Evolutionary conservation across 2,329 filamentous ascomycete genomes (phyloP).

Genomic region (Colletotrichum acutatum): DNA sequence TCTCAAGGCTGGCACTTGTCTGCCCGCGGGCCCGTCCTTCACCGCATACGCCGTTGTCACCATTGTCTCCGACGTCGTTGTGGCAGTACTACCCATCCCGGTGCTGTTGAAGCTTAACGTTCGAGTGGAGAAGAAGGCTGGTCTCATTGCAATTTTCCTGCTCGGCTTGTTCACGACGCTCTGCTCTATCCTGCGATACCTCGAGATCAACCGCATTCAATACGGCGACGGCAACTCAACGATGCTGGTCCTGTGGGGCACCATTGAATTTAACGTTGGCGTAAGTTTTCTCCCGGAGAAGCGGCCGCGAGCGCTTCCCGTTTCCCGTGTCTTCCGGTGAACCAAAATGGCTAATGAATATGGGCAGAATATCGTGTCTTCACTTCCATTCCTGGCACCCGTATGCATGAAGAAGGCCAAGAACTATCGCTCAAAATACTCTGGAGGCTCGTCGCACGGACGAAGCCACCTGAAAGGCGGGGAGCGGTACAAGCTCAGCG

Average conservation of each 20-base stretch:
- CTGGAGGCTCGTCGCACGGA: slow-evolving; percentile 41
- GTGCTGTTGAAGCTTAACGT: slow-evolving; percentile 61
- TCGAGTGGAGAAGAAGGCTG: slow-evolving; percentile 58
- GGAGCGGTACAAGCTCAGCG: slow-evolving; percentile 52
- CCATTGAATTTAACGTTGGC: slow-evolving; percentile 67
- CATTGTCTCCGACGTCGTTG: slow-evolving; percentile 61
- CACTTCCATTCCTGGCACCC: slow-evolving; percentile 57
- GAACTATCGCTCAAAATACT: slow-evolving; percentile 53
- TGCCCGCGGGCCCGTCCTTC: slow-evolving; percentile 59
- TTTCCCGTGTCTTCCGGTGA: not conserved
- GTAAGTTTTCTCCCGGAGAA: slow-evolving; percentile 47
- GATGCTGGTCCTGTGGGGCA: slow-evolving; percentile 66
- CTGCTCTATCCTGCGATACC: slow-evolving; percentile 63
- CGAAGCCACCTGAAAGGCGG: slow-evolving; percentile 40
- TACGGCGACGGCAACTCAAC: slow-evolving; percentile 64
- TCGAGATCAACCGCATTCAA: slow-evolving; percentile 61
- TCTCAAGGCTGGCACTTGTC: slow-evolving; percentile 51
- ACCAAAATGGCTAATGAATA: not conserved
- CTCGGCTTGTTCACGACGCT: slow-evolving; percentile 66
- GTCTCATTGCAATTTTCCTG: slow-evolving; percentile 62
- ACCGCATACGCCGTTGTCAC: slow-evolving; percentile 63
- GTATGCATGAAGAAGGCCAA: slow-evolving; percentile 55
- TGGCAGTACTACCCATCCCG: slow-evolving; percentile 62
- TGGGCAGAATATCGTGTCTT: slow-evolving; percentile 57
- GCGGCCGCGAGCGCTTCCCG: not conserved